Evolutionary conservation across 148 eudicot genomes (phyloP).

Genomic region (Spergularia bocconei): DNA sequence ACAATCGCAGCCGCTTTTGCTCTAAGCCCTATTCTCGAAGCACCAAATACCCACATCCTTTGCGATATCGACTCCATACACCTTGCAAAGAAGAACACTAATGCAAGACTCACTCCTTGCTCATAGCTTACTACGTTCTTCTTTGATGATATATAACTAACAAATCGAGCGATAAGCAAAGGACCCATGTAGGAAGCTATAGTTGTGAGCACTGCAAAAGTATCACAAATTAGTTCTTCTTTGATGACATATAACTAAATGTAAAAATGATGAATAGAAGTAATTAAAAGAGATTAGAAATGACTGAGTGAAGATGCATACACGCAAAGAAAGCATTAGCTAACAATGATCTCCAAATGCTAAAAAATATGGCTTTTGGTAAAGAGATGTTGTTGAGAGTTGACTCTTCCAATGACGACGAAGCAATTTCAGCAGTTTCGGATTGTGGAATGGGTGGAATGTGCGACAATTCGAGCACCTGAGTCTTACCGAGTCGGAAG

Average conservation of each 20-base stretch:
- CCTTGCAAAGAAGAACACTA: conserved; percentile 65
- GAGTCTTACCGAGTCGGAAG: conserved; percentile 50
- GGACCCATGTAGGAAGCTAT: conserved; percentile 86
- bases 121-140: conserved; percentile 37
- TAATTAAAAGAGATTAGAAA: neutral
- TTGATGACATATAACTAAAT: too few species aligned
- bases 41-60: conserved; percentile 88
- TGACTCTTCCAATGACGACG: conserved; percentile 61
- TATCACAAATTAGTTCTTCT: neutral
- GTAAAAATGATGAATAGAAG: too few species aligned
- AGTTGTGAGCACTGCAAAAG: conserved; percentile 58
- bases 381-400: conserved; percentile 51
- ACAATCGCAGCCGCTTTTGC: conserved; percentile 59
- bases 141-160: conserved; percentile 55
- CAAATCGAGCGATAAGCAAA: conserved; percentile 66
- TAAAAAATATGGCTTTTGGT: conserved; percentile 49
- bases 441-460: conserved; percentile 61
- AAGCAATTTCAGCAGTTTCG: conserved; percentile 63
- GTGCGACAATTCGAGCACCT: conserved; percentile 50
- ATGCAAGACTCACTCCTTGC: conserved; percentile 55
- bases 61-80: conserved; percentile 69
- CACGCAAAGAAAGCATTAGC: conserved; percentile 81
- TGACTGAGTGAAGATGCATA: conserved; percentile 15
- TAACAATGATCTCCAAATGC: conserved; percentile 58
- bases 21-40: conserved; percentile 58